Conservation (phyloP, 768 basidiomycete species). For the Kwoniella sp. region DNA sequence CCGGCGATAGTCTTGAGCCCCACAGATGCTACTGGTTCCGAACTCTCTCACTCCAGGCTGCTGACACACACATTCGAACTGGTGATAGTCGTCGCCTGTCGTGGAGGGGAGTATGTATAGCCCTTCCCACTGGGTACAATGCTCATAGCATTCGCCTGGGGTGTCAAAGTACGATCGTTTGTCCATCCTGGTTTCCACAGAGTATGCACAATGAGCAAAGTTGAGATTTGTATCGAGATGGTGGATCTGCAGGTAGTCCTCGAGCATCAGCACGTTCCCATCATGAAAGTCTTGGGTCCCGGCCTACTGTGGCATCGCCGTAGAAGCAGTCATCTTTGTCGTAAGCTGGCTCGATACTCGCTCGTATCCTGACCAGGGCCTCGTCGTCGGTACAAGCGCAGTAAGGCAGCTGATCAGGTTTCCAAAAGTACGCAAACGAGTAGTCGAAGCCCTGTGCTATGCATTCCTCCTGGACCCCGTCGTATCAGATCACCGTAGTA, state of each 20-base stretch:
- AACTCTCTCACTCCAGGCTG: conserved; percentile 6
- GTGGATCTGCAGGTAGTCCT: conserved; percentile 10
- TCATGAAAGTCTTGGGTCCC: too few species aligned
- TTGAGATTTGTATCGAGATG: conserved; percentile 7
- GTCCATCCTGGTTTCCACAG: not conserved
- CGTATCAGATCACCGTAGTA: not conserved
- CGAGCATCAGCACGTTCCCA: too few species aligned
- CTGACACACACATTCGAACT: conserved; percentile 16
- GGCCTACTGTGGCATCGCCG: conserved; percentile 3
- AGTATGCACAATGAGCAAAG: conserved; percentile 12
- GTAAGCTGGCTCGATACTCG: conserved; percentile 6
- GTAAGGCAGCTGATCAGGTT: conserved; percentile 11
- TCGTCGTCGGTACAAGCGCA: conserved; percentile 3
- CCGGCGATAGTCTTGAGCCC: conserved; percentile 5
- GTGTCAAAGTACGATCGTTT: not conserved
- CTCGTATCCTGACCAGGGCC: not conserved
- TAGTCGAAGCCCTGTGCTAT: conserved; percentile 9
- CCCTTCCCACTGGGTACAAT: conserved; percentile 2
- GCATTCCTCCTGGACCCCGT: conserved; percentile 15
- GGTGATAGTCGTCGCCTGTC: not conserved
- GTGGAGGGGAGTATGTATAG: conserved; percentile 12
- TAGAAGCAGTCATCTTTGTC: conserved; percentile 11
- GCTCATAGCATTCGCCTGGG: conserved; percentile 13
- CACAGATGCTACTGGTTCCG: conserved; percentile 8
- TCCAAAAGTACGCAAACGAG: conserved; percentile 11